Conservation (phyloP, 1,284 basidiomycete species). For the Fomitopsis palustris region DNA sequence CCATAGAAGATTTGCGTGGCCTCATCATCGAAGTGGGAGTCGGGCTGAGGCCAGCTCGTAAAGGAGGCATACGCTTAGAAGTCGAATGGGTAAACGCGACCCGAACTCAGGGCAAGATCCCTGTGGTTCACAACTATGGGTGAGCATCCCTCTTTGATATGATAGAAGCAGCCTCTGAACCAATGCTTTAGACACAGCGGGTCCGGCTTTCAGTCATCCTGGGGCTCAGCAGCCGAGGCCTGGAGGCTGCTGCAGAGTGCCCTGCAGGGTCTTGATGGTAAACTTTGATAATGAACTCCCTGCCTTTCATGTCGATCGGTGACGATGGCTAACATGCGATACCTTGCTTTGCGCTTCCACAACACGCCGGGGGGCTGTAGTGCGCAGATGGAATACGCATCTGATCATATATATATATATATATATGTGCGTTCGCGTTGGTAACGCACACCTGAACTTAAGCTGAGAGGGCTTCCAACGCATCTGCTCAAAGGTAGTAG, state of each 20-base stretch:
- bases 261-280: background rate
- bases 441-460: too few relatives aligned
- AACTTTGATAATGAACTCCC: background rate
- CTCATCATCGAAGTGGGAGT: slow-evolving; percentile 67
- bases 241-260: slow-evolving; percentile 51
- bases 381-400: too few relatives aligned
- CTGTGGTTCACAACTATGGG: slow-evolving; percentile 47
- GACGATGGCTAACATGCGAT: too few relatives aligned
- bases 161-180: background rate
- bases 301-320: background rate
- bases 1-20: slow-evolving; percentile 57
- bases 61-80: slow-evolving; percentile 44
- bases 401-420: too few relatives aligned
- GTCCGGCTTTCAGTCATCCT: slow-evolving; percentile 39
- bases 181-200: background rate
- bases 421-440: too few relatives aligned
- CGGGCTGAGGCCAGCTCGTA: slow-evolving; percentile 43
- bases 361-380: too few relatives aligned
- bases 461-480: too few relatives aligned
- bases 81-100: slow-evolving; percentile 27
- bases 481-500: too few relatives aligned
- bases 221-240: slow-evolving; percentile 44
- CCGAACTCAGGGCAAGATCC: slow-evolving; percentile 23
- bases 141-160: slow-evolving; percentile 17
- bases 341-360: too few relatives aligned